These are phyloP conservation scores for Candida easanensis DNA, from an alignment of 805 yeast genomes.

Conservation along the genomic window DNA sequence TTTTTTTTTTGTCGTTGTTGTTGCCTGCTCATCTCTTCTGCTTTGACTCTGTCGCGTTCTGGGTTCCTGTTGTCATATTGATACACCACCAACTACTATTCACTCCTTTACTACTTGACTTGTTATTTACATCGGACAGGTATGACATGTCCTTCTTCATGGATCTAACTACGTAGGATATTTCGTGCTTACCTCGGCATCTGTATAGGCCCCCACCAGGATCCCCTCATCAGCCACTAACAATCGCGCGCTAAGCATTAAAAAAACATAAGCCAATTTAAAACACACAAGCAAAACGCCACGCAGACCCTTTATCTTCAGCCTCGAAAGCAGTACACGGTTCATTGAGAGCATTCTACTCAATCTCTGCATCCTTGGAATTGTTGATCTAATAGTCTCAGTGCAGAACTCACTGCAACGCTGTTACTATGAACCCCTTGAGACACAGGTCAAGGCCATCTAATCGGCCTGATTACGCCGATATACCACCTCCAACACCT, in stretches of 20 bases:
- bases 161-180: no score
- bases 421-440: background rate
- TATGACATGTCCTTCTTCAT: no score
- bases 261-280: no score
- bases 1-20: background rate
- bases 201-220: no score
- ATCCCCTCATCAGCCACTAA: no score
- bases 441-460: constrained; percentile 1
- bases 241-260: no score
- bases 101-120: background rate
- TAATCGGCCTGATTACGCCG: constrained; percentile 30
- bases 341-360: background rate
- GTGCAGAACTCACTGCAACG: background rate
- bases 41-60: background rate
- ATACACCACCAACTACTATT: constrained; percentile 2
- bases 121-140: background rate
- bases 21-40: no score
- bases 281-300: no score
- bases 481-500: constrained; percentile 39
- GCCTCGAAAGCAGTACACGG: no score
- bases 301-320: no score
- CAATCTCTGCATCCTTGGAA: background rate
- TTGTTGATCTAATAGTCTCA: no score
- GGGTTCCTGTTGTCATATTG: background rate
- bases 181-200: no score